Base-by-base conservation (phyloP, 805 yeast genomes). In the Cyberlindnera amylophila region DNA sequence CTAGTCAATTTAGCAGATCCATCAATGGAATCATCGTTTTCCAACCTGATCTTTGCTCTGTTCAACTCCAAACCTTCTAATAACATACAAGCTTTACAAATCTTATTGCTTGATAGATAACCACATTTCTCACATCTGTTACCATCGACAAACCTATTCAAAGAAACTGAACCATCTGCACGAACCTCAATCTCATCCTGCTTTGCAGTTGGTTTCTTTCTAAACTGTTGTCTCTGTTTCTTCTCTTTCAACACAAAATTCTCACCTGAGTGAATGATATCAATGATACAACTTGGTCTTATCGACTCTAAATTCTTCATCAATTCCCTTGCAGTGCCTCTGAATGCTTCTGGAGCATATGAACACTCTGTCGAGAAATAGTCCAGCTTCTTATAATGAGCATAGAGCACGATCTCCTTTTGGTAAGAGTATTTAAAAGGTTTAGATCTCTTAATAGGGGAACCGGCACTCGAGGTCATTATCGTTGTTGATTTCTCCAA, bases 301-400 rank as follows among this genome's bases (percentile, higher is more conserved):
- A 90, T 81, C 3, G 91, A 78, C 59, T 93, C 99, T 32, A 93
- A 67, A 50, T 88, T 86, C 64, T 93, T 93, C 72, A 93, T 80
- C 21, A 93, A 70, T 45, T 89, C 88, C 58, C 99, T 75, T 0
- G 99, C 96, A 0, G 98, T 93, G 15, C 99, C 99, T 52, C 99
- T 72, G 58, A 93, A 93, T 0, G 99, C 98, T 61, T 93, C 99
- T 2, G 99, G 98, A 0, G 99, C 96, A 66, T 93, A 93, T 0
- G 96, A 83, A 62, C 99, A 93, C 58, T 93, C 99, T 0, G 99
- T 93, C 9, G 96, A 86, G 61, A 93, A 93, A 60, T 93, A 93
- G 65, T 93, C 99, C 39, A 93, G 70, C 57, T 89, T 86, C 64
- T 87, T 90, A 67, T 89, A 93, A 59, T 93, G 99, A 2, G 99